phyloP scores from a whole-genome alignment of 805 yeast genomes.

The Ogataea trehalophila region DNA sequence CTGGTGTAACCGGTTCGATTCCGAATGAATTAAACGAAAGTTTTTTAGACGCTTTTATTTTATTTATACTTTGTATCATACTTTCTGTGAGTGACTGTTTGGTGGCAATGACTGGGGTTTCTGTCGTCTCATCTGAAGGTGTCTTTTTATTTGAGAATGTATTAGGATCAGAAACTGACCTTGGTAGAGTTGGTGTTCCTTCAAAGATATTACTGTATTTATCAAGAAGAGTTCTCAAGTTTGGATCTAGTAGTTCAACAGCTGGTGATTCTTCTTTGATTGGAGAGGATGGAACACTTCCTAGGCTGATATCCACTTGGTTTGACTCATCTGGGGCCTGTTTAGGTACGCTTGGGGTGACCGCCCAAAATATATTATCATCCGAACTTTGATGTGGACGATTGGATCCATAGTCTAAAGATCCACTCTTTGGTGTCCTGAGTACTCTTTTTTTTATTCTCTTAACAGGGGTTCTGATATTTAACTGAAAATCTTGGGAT shows the following conservation, averaged over 20 bases:
- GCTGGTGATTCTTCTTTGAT: constrained; percentile 25
- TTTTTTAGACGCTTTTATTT: constrained; percentile 35
- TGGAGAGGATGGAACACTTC: constrained; percentile 40
- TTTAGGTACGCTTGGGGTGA: constrained; percentile 31
- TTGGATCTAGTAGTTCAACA: constrained; percentile 24
- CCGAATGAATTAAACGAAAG: not conserved
- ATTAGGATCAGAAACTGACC: constrained; percentile 27
- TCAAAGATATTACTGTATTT: constrained; percentile 39
- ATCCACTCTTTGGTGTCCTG: constrained; percentile 5
- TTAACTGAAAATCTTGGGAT: constrained; percentile 15
- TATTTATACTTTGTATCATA: constrained; percentile 31
- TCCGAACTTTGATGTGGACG: constrained; percentile 29
- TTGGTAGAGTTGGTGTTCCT: constrained; percentile 21
- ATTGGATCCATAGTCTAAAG: not conserved
- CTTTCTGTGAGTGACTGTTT: constrained; percentile 24
- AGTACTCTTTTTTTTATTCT: not conserved
- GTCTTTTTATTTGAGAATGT: constrained; percentile 29
- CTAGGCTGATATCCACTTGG: constrained; percentile 12
- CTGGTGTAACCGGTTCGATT: constrained; percentile 1
- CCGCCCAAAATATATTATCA: constrained; percentile 37
- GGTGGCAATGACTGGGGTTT: constrained; percentile 22
- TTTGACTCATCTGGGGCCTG: constrained; percentile 7
- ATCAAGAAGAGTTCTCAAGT: constrained; percentile 29
- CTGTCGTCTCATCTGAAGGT: constrained; percentile 3
- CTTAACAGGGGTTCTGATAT: constrained; percentile 19